A percentile compares a stretch with the other conserved stretches of the same genome.
Conservation (phyloP, 78 protist genomes). For the Protostelium mycophagum region DNA sequence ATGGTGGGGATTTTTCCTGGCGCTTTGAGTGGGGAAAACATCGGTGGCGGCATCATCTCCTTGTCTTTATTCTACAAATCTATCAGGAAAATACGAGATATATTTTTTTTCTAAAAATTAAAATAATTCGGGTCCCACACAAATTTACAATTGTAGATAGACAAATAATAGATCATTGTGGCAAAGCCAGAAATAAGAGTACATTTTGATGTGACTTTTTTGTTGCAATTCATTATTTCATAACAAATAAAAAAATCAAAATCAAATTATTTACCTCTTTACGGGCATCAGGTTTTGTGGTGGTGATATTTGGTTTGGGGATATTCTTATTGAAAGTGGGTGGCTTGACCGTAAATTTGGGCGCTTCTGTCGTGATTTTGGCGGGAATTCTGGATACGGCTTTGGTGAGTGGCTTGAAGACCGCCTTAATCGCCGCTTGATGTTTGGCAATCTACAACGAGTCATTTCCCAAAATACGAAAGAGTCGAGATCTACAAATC, state of each 20-base stretch:
- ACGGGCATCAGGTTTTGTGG: neutral
- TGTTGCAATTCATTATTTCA: neutral
- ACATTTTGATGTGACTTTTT: neutral
- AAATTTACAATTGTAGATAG: too few species aligned
- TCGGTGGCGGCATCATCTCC: neutral
- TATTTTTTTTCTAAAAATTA: too few species aligned
- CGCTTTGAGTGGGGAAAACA: neutral
- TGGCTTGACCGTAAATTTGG: neutral
- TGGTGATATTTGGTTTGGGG: neutral
- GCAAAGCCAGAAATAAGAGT: neutral
- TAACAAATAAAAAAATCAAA: neutral
- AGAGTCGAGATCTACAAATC: too few species aligned
- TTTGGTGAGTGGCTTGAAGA: neutral
- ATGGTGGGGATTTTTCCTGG: neutral
- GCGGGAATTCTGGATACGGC: neutral
- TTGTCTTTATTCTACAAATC: neutral
- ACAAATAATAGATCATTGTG: neutral
- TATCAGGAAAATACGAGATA: neutral
- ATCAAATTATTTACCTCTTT: neutral
- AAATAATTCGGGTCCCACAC: too few species aligned
- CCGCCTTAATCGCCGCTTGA: neutral
- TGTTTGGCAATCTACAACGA: neutral
- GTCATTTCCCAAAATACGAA: neutral
- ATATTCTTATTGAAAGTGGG: neutral
- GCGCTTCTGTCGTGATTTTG: neutral